Percentiles rank a stretch among this genome's conserved stretches.
These are phyloP conservation scores for Chaetomiaceae sp. DNA, from an alignment of 2,329 filamentous ascomycete species.

Conservation along the genomic window DNA sequence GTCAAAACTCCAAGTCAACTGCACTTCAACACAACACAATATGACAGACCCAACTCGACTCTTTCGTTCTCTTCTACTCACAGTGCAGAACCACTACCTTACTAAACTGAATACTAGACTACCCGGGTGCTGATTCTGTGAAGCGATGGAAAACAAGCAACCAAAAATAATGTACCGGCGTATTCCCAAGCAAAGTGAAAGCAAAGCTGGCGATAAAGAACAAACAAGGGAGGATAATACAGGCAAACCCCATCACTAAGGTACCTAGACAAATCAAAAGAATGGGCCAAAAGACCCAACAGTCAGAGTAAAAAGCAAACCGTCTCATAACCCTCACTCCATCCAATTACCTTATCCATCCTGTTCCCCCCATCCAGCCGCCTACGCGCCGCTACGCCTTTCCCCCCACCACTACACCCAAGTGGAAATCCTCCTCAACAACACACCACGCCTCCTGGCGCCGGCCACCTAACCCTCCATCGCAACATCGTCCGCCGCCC, in stretches of 20 bases:
- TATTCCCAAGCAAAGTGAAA: background rate
- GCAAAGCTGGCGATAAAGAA: background rate
- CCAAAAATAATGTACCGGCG: background rate
- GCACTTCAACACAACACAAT: too few relatives aligned
- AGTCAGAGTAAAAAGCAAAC: background rate
- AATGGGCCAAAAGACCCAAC: background rate
- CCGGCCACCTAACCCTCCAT: conserved; percentile 19
- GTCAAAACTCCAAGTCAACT: too few relatives aligned
- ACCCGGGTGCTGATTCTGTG: too few relatives aligned
- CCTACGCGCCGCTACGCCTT: background rate
- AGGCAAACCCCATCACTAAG: background rate
- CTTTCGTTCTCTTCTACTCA: too few relatives aligned
- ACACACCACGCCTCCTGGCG: too few relatives aligned
- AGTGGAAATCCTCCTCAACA: background rate
- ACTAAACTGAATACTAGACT: too few relatives aligned
- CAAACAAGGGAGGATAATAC: background rate
- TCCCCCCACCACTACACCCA: background rate
- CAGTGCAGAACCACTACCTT: too few relatives aligned
- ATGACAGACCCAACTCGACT: too few relatives aligned
- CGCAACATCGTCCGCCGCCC: too few relatives aligned
- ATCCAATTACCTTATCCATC: background rate
- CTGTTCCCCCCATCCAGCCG: background rate
- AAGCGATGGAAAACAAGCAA: too few relatives aligned
- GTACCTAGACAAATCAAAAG: background rate
- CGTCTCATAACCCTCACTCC: background rate